phyloP scores from a whole-genome alignment of 306 rosid genomes.

The Castanopsis chinensis region DNA sequence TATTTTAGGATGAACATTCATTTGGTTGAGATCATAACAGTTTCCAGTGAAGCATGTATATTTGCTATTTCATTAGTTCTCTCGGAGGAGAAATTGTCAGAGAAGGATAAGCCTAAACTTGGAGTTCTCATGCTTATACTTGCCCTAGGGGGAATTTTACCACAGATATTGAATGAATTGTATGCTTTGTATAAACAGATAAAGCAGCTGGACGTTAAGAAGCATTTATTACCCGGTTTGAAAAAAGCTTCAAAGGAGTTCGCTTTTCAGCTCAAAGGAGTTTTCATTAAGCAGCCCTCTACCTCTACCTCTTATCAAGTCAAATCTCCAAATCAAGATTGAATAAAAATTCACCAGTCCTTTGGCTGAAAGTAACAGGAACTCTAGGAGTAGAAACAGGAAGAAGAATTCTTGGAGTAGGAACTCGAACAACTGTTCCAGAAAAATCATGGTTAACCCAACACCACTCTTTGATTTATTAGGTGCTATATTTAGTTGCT shows the following conservation, averaged over 20 bases:
- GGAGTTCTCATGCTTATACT: conserved; percentile 63
- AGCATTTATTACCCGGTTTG: conserved; percentile 43
- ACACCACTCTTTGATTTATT: no score
- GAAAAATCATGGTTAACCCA: conserved; percentile 68
- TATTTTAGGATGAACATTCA: conserved; percentile 84
- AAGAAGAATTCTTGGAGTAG: background rate
- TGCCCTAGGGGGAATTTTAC: conserved; percentile 52
- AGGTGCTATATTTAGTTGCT: no score
- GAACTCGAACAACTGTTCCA: conserved; percentile 35
- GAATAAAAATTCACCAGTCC: background rate
- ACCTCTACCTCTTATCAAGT: no score
- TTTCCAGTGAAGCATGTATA: conserved; percentile 53
- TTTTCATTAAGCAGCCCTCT: conserved; percentile 36
- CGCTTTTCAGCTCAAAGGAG: conserved; percentile 52
- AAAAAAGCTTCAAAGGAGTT: conserved; percentile 50
- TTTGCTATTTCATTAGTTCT: conserved; percentile 46
- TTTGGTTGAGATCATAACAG: conserved; percentile 65
- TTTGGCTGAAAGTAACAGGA: conserved; percentile 24
- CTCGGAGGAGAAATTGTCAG: conserved; percentile 40
- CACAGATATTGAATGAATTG: conserved; percentile 72
- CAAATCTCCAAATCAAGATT: no score
- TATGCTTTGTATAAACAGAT: conserved; percentile 63
- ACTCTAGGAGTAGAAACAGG: conserved; percentile 17
- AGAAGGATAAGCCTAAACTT: conserved; percentile 28
- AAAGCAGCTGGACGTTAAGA: conserved; percentile 53